Evolutionary conservation across 129 eudicot genomes (phyloP).

Genomic region (Kitagawia praeruptora): DNA sequence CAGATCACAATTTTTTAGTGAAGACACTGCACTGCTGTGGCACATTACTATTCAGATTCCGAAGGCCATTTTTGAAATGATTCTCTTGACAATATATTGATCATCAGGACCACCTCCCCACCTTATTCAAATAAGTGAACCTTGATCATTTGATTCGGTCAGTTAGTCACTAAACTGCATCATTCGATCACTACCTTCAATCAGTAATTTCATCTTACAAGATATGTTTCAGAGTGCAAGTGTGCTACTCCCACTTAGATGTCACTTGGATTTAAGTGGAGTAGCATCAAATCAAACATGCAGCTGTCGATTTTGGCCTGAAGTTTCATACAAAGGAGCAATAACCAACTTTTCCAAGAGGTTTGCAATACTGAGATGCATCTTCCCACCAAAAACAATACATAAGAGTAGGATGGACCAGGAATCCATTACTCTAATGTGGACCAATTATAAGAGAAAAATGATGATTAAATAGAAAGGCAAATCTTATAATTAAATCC

Average conservation of each 20-base stretch:
- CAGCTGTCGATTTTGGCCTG: not conserved
- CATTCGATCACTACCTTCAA: not conserved
- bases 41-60: not conserved
- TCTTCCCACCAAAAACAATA: constrained; percentile 1
- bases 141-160: not conserved
- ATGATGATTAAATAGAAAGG: constrained; percentile 9
- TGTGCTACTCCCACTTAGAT: not conserved
- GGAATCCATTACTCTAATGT: constrained; percentile 35
- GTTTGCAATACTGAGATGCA: not conserved
- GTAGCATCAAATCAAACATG: not conserved
- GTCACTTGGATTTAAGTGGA: not conserved
- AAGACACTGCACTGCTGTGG: not conserved
- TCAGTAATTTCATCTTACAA: not conserved
- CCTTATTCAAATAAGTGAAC: not conserved
- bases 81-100: not conserved
- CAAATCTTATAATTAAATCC: not conserved
- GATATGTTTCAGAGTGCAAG: constrained; percentile 4
- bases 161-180: not conserved
- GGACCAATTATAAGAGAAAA: constrained; percentile 29
- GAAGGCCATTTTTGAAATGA: not conserved
- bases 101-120: not conserved
- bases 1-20: not conserved
- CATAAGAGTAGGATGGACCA: constrained; percentile 40
- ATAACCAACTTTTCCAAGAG: not conserved
- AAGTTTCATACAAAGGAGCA: not conserved